phyloP scores from a whole-genome alignment of 352 stramenopile genomes.

The Pythium graminicola region DNA sequence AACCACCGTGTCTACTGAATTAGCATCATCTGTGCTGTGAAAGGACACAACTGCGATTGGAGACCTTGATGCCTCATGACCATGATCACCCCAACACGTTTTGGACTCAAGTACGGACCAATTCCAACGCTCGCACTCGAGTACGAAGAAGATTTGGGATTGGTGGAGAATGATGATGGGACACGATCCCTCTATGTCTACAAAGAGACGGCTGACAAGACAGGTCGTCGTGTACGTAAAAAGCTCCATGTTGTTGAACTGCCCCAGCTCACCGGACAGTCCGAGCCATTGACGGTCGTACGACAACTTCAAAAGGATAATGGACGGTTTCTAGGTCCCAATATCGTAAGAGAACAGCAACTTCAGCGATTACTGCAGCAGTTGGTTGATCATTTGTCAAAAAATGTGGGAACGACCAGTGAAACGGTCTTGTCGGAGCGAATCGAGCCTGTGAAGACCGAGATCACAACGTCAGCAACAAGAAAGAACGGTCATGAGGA shows the following conservation, averaged over 20 bases:
- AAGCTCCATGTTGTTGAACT: conserved; percentile 80
- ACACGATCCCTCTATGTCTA: conserved; percentile 56
- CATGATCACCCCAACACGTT: conserved; percentile 72
- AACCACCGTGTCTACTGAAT: too few relatives aligned
- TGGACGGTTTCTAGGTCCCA: conserved; percentile 45
- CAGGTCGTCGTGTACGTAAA: conserved; percentile 18
- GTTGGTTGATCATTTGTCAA: conserved; percentile 48
- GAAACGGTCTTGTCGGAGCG: neutral
- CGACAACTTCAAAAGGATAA: conserved; percentile 63
- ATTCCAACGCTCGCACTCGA: conserved; percentile 75
- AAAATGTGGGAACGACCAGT: neutral
- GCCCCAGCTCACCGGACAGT: conserved; percentile 41
- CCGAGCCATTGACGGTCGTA: conserved; percentile 38
- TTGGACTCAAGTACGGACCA: conserved; percentile 78
- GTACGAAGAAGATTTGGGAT: conserved; percentile 59
- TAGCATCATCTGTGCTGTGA: too few relatives aligned
- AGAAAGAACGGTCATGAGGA: conserved; percentile 14
- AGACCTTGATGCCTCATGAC: neutral
- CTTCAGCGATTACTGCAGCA: conserved; percentile 52
- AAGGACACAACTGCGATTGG: too few relatives aligned
- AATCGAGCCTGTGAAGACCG: neutral
- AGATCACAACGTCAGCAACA: neutral
- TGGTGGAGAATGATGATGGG: conserved; percentile 29
- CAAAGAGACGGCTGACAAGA: conserved; percentile 14
- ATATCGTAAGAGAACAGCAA: conserved; percentile 61